A percentile compares a stretch with the other conserved stretches of the same genome.
Evolutionary conservation across 1,139 yeast species (phyloP).

Genomic region (Scheffersomyces insectosa): DNA sequence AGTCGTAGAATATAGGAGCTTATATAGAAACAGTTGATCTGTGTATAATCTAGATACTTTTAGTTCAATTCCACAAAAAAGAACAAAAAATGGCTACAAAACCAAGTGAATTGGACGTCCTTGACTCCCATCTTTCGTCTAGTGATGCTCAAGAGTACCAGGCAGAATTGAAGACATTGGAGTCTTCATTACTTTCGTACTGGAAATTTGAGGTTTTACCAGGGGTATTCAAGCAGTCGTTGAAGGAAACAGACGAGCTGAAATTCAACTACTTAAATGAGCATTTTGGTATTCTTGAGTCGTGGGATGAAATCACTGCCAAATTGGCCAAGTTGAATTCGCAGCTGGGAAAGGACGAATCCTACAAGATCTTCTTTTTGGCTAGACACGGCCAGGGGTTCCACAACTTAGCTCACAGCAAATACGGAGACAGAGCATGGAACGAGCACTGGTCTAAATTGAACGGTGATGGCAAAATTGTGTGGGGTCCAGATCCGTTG

Average conservation of each 20-base stretch:
- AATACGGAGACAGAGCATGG: constrained; percentile 47
- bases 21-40: too few relatives aligned
- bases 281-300: constrained; percentile 34
- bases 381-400: constrained; percentile 52
- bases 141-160: constrained; percentile 10
- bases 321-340: constrained; percentile 31
- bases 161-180: constrained; percentile 2
- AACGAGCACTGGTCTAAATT: constrained; percentile 44
- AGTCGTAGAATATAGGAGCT: too few relatives aligned
- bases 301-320: constrained; percentile 33
- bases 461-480: constrained; percentile 43
- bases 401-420: constrained; percentile 44
- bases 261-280: constrained; percentile 40
- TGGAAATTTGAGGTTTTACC: constrained; percentile 45
- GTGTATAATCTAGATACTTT: too few relatives aligned
- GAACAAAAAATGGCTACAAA: constrained; percentile 8
- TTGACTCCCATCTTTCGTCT: constrained; percentile 12
- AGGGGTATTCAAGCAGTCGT: constrained; percentile 39
- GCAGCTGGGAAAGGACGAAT: constrained; percentile 16
- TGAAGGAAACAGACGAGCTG: constrained; percentile 35
- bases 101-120: constrained; percentile 12
- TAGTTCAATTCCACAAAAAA: too few relatives aligned
- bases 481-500: constrained; percentile 51
- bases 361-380: constrained; percentile 40
- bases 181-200: constrained; percentile 5